Percentiles rank a stretch among this genome's conserved stretches.
Conservation (phyloP, 148 eudicot genomes). For the Amaranthus palmeri region DNA sequence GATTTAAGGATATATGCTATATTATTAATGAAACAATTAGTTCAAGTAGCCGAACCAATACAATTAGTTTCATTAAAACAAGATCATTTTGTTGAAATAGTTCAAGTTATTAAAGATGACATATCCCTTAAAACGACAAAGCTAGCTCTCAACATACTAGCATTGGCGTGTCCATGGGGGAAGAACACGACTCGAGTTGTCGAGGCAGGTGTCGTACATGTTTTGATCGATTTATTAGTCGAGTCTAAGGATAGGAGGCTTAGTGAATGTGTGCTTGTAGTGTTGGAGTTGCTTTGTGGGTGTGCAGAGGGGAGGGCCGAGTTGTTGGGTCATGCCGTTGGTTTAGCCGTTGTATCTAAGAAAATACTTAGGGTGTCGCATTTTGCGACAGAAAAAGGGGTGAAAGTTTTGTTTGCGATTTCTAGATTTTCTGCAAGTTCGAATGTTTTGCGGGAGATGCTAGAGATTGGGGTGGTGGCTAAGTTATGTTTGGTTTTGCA, state of each 20-base stretch:
- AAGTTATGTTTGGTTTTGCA: slow-evolving; percentile 71
- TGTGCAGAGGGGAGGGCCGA: slow-evolving; percentile 73
- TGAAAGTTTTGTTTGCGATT: slow-evolving; percentile 43
- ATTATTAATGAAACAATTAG: not conserved
- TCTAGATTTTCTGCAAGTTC: slow-evolving; percentile 37
- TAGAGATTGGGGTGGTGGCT: slow-evolving; percentile 58
- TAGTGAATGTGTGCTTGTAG: slow-evolving; percentile 43
- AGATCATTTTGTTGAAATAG: too few relatives aligned
- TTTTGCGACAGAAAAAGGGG: slow-evolving; percentile 49
- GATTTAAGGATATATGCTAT: not conserved
- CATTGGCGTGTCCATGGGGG: too few relatives aligned
- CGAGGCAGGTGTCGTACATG: not conserved
- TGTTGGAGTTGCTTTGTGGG: slow-evolving; percentile 50
- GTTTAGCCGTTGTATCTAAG: slow-evolving; percentile 68
- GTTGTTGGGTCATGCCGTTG: slow-evolving; percentile 52
- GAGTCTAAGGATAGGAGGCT: slow-evolving; percentile 34
- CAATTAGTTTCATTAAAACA: not conserved
- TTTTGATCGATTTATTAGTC: slow-evolving; percentile 40
- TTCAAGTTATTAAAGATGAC: too few relatives aligned
- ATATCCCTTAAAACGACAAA: too few relatives aligned
- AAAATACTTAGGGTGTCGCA: slow-evolving; percentile 65
- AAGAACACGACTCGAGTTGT: not conserved
- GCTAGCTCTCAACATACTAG: too few relatives aligned
- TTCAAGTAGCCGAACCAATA: not conserved
- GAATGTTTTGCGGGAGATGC: slow-evolving; percentile 53